Evolutionary conservation across 345 rosid species (phyloP).

Genomic region (Moricandia moricandioides): DNA sequence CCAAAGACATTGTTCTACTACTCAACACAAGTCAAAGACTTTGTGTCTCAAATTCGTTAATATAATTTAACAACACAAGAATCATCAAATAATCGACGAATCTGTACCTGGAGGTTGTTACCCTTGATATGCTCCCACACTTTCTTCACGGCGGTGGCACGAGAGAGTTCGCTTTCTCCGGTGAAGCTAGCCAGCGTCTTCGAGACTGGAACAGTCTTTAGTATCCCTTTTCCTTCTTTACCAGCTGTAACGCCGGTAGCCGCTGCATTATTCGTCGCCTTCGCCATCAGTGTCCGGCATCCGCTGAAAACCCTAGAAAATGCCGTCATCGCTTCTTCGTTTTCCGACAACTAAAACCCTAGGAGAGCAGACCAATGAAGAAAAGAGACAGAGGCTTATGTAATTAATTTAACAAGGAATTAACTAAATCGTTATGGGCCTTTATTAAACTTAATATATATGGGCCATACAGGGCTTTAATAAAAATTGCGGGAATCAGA

Average conservation of each 20-base stretch:
- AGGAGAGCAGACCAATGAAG: background rate
- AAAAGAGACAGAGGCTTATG: background rate
- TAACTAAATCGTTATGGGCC: slow-evolving; percentile 3
- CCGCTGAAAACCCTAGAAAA: slow-evolving; percentile 34
- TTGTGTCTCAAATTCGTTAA: background rate
- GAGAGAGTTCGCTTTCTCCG: slow-evolving; percentile 46
- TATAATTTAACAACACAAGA: background rate
- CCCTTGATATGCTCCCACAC: slow-evolving; percentile 50
- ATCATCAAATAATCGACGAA: background rate
- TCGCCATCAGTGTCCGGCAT: slow-evolving; percentile 29
- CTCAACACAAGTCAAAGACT: background rate
- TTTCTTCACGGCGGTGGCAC: slow-evolving; percentile 44
- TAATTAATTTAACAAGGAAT: background rate
- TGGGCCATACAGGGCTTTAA: background rate
- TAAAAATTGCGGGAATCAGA: background rate
- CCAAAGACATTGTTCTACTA: background rate
- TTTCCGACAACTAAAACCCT: slow-evolving; percentile 19
- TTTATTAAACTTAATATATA: background rate
- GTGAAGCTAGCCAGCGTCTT: slow-evolving; percentile 37
- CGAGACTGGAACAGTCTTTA: slow-evolving; percentile 15
- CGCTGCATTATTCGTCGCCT: slow-evolving; percentile 1
- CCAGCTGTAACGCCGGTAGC: background rate
- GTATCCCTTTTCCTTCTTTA: background rate
- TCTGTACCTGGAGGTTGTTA: slow-evolving; percentile 49
- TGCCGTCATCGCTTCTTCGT: slow-evolving; percentile 10